A percentile compares a stretch with the other conserved stretches of the same genome.
These are phyloP conservation scores for Vitis amurensis DNA, from an alignment of 164 flowering plant genomes.

Conservation along the genomic window DNA sequence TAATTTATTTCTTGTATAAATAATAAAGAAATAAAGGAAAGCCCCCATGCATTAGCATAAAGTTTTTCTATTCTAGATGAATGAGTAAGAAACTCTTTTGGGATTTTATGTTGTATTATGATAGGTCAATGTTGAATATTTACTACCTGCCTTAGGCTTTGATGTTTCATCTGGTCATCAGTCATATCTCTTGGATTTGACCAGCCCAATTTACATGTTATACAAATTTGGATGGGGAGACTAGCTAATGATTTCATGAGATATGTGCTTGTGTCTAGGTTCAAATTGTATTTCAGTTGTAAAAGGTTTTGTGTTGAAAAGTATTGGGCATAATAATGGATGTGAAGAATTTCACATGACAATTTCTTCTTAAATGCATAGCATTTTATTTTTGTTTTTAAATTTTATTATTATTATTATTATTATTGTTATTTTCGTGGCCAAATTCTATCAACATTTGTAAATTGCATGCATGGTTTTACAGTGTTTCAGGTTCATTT, in stretches of 20 bases:
- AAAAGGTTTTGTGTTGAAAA: background rate
- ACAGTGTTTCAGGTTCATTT: constrained; percentile 5
- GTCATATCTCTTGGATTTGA: background rate
- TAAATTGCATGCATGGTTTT: background rate
- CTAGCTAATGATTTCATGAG: background rate
- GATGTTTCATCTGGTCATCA: background rate
- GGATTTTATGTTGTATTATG: background rate
- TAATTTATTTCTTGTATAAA: background rate
- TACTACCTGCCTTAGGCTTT: background rate
- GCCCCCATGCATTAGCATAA: background rate
- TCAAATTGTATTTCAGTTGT: background rate
- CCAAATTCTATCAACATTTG: background rate
- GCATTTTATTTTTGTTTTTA: background rate
- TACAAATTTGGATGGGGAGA: background rate
- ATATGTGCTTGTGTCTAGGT: background rate
- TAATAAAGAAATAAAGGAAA: too few species aligned
- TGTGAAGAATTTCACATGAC: background rate
- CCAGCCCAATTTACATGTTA: background rate
- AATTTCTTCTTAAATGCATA: background rate
- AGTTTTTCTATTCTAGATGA: background rate
- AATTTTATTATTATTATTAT: too few species aligned
- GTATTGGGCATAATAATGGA: background rate
- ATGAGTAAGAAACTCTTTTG: background rate
- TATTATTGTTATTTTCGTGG: too few species aligned
- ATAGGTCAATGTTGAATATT: background rate